A percentile compares a stretch with the other conserved stretches of the same genome.
Conservation (phyloP, 2,329 filamentous ascomycete genomes). For the Stagonosporopsis tanaceti region DNA sequence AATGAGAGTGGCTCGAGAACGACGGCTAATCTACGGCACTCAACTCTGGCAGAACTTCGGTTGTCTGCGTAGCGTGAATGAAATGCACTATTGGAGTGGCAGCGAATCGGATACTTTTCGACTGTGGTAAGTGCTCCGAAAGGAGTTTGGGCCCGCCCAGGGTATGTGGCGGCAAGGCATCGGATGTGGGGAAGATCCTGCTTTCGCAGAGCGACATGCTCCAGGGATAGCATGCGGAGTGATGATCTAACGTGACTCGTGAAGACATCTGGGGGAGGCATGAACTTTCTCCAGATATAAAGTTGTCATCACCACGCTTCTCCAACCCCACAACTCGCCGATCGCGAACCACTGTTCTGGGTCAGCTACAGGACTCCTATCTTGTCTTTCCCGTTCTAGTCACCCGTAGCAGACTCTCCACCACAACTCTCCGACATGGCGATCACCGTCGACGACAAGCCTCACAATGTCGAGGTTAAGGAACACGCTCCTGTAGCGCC, state of each 20-base stretch:
- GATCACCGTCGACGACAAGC: slow-evolving; percentile 14
- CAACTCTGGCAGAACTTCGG: slow-evolving; percentile 3
- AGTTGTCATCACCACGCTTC: not conserved
- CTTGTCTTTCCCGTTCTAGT: not conserved
- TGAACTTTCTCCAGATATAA: slow-evolving; percentile 7
- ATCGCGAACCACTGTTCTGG: not conserved
- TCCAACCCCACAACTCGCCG: slow-evolving; percentile 4
- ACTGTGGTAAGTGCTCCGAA: not conserved
- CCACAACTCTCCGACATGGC: slow-evolving; percentile 5
- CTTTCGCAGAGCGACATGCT: not conserved
- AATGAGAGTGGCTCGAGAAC: not conserved
- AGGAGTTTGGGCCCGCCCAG: not conserved
- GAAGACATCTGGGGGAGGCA: not conserved
- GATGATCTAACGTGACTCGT: not conserved
- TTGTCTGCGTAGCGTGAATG: not conserved
- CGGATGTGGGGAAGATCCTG: slow-evolving; percentile 7
- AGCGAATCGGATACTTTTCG: slow-evolving; percentile 10
- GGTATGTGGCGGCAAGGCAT: not conserved
- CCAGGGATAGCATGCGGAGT: not conserved
- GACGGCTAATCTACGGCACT: not conserved
- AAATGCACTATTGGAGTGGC: not conserved
- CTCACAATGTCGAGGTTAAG: slow-evolving; percentile 22
- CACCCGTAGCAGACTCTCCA: not conserved
- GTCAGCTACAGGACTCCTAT: not conserved
- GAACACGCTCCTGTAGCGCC: slow-evolving; percentile 20